Percentiles rank a stretch among this genome's conserved stretches.
phyloP scores from a whole-genome alignment of 208 protist genomes.

The Trypanosoma vivax region DNA sequence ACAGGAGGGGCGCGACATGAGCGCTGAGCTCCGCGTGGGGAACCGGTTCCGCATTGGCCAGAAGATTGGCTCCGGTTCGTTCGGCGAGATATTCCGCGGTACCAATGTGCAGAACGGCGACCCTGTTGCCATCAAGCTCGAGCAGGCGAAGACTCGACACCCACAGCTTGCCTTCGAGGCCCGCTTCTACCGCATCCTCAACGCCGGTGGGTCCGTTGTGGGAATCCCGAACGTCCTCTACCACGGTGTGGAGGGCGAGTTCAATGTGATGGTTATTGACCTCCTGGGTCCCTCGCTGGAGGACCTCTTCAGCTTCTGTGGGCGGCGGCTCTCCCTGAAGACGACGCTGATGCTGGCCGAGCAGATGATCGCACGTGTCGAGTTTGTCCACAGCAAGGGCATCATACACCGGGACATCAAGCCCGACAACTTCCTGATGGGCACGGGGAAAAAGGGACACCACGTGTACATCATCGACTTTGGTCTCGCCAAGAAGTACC shows the following conservation, averaged over 20 bases:
- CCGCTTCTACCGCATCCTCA: conserved; percentile 83
- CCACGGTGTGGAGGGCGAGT: conserved; percentile 88
- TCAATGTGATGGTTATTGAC: conserved; percentile 93
- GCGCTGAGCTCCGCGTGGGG: conserved; percentile 92
- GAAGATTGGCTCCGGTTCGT: conserved; percentile 96
- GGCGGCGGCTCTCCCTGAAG: conserved; percentile 85
- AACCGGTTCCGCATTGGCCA: conserved; percentile 94
- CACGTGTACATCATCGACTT: conserved; percentile 98
- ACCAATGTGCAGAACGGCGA: conserved; percentile 88
- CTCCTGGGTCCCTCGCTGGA: conserved; percentile 89
- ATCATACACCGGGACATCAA: conserved; percentile 94
- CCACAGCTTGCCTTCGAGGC: conserved; percentile 91
- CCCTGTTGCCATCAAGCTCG: conserved; percentile 89
- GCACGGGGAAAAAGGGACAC: conserved; percentile 81
- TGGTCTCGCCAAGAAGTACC: conserved; percentile 98
- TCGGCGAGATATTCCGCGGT: conserved; percentile 91
- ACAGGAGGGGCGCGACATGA: conserved; percentile 21
- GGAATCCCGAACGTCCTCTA: conserved; percentile 86
- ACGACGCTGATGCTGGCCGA: conserved; percentile 91
- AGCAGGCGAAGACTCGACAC: conserved; percentile 85
- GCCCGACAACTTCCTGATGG: conserved; percentile 94
- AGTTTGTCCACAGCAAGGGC: conserved; percentile 91
- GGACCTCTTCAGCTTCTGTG: conserved; percentile 89
- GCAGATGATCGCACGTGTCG: conserved; percentile 87
- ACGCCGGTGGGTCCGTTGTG: conserved; percentile 60